phyloP scores from a whole-genome alignment of 306 rosid species.

The Prinsepia uniflora region DNA sequence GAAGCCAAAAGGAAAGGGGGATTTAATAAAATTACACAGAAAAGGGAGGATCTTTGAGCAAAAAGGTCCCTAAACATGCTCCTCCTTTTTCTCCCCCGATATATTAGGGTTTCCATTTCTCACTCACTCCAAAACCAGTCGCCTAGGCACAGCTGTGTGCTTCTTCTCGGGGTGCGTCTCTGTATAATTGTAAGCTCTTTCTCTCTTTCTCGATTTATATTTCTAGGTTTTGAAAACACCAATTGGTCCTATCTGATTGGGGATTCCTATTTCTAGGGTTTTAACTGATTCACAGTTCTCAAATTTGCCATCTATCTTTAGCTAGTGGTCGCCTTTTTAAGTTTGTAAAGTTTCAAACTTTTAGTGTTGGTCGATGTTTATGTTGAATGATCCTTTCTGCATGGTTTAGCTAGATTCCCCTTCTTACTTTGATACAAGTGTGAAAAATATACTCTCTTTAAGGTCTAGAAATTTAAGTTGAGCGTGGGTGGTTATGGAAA shows the following conservation, averaged over 20 bases:
- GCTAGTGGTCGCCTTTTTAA: not conserved
- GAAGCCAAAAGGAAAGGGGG: not conserved
- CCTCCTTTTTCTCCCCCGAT: constrained; percentile 13
- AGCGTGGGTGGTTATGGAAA: not conserved
- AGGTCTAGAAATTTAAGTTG: constrained; percentile 14
- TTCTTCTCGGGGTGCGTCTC: constrained; percentile 11
- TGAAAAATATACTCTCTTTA: not conserved
- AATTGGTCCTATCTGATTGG: not conserved
- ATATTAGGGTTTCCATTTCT: constrained; percentile 37
- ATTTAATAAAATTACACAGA: not conserved
- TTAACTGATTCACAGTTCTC: constrained; percentile 4
- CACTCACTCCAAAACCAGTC: constrained; percentile 14
- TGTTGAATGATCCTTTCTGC: not conserved
- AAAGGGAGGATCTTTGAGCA: constrained; percentile 27
- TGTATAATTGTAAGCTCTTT: constrained; percentile 20
- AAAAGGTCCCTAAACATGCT: constrained; percentile 19
- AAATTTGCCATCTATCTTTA: not conserved
- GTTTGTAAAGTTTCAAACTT: not conserved
- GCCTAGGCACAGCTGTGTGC: constrained; percentile 2
- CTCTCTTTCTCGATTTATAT: not conserved
- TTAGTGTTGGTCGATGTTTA: not conserved
- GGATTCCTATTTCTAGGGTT: constrained; percentile 3
- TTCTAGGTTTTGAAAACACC: not conserved
- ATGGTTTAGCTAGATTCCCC: not conserved
- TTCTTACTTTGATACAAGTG: not conserved